phyloP scores from a whole-genome alignment of 345 rosid genomes.

The Litchi chinensis region DNA sequence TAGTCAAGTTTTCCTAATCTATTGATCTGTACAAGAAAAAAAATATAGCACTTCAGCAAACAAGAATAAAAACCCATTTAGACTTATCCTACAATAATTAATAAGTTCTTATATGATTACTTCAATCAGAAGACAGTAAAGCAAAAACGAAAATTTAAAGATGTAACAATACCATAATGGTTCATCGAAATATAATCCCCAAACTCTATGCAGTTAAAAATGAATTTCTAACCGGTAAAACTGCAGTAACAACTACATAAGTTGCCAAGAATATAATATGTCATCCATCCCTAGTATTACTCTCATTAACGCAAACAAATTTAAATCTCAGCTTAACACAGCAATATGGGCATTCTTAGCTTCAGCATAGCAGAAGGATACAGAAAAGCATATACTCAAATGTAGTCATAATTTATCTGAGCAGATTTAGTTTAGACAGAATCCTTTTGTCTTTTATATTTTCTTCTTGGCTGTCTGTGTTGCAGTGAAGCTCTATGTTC shows the following conservation, averaged over 20 bases:
- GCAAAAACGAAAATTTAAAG: neutral
- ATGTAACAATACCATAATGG: neutral
- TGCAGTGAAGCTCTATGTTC: neutral
- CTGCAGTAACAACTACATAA: neutral
- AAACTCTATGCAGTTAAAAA: neutral
- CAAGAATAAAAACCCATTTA: neutral
- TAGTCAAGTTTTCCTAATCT: conserved; percentile 75
- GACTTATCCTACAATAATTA: neutral
- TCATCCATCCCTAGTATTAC: conserved; percentile 1
- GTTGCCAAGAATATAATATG: neutral
- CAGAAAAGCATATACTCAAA: neutral
- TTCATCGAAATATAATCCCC: neutral
- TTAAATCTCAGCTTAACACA: neutral
- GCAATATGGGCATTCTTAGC: neutral
- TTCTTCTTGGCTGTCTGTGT: neutral
- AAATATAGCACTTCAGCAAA: conserved; percentile 13
- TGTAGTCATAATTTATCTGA: neutral
- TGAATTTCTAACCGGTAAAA: neutral
- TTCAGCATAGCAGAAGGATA: neutral
- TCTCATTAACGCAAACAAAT: neutral
- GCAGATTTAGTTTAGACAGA: neutral
- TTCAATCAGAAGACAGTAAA: neutral
- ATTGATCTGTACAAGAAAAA: conserved; percentile 52
- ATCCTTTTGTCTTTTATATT: conserved; percentile 2
- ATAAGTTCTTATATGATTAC: neutral